phyloP scores from a whole-genome alignment of 257 asterid species.

The Nicotiana tomentosiformis region DNA sequence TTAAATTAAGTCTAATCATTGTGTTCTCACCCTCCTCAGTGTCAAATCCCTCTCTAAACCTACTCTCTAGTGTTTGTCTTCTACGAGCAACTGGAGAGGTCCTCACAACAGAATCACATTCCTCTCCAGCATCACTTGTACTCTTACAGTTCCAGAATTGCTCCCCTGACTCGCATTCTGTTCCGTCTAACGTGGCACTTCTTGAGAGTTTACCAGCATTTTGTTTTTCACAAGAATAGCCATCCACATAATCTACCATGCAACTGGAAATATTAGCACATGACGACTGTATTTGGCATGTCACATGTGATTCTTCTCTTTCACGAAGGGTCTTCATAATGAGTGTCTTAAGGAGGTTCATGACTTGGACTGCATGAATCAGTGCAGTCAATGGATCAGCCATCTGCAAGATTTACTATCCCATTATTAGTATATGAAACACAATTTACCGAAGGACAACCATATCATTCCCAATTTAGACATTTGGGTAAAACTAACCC shows the following conservation, averaged over 20 bases:
- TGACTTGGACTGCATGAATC: conserved; percentile 91
- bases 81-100: conserved; percentile 22
- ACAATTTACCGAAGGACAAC: neutral
- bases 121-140: conserved; percentile 31
- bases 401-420: conserved; percentile 42
- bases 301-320: conserved; percentile 32
- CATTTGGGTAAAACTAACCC: neutral
- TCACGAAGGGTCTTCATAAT: conserved; percentile 42
- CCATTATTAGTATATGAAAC: neutral
- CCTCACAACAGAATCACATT: conserved; percentile 11
- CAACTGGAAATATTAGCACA: conserved; percentile 19
- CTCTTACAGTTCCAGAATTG: conserved; percentile 23
- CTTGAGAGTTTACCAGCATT: conserved; percentile 15
- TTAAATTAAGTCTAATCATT: conserved; percentile 34
- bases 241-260: conserved; percentile 12
- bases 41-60: conserved; percentile 39
- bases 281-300: conserved; percentile 10
- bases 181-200: conserved; percentile 23
- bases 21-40: conserved; percentile 45
- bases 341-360: conserved; percentile 76
- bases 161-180: conserved; percentile 18
- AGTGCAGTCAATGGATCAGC: conserved; percentile 83
- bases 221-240: conserved; percentile 4
- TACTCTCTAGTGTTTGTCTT: conserved; percentile 35
- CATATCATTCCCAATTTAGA: neutral